phyloP scores from a whole-genome alignment of 495 filamentous ascomycete genomes.

The Tuber brumale region DNA sequence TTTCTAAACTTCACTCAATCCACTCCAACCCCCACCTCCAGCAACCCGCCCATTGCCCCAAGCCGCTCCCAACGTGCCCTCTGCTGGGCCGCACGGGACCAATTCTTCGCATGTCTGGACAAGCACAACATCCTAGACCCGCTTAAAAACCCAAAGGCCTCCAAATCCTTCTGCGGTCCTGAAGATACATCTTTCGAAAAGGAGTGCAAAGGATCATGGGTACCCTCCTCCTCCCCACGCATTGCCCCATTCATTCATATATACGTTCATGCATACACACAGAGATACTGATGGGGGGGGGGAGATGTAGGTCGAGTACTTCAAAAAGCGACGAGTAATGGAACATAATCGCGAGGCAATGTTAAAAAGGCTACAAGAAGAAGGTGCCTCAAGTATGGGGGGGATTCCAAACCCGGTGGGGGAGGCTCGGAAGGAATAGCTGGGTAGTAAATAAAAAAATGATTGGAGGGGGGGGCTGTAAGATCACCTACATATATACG shows the following conservation, averaged over 20 bases:
- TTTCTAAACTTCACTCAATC: slow-evolving; percentile 40
- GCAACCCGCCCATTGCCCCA: slow-evolving; percentile 63
- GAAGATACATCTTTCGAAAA: slow-evolving; percentile 54
- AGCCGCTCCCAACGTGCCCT: slow-evolving; percentile 65
- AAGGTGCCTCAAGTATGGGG: slow-evolving; percentile 62
- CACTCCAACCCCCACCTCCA: slow-evolving; percentile 23
- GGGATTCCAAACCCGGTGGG: slow-evolving; percentile 38
- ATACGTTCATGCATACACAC: background rate
- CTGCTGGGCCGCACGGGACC: slow-evolving; percentile 83
- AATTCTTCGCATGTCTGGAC: slow-evolving; percentile 80
- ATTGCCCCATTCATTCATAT: background rate
- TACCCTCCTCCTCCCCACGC: slow-evolving; percentile 42
- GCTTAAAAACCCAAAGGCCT: slow-evolving; percentile 55
- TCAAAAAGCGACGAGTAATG: slow-evolving; percentile 90
- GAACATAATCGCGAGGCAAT: slow-evolving; percentile 77
- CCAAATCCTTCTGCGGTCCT: slow-evolving; percentile 13
- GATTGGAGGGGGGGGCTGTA: background rate
- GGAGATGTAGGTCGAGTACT: slow-evolving; percentile 73
- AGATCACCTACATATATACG: background rate
- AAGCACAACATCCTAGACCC: slow-evolving; percentile 71
- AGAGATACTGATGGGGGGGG: background rate
- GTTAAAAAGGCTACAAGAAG: slow-evolving; percentile 67
- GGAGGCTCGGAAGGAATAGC: slow-evolving; percentile 31
- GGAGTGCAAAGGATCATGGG: slow-evolving; percentile 71
- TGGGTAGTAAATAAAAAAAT: background rate